A percentile compares a stretch with the other conserved stretches of the same genome.
Conservation (phyloP, 2,329 filamentous ascomycete species). For the Diaporthe longicolla region DNA sequence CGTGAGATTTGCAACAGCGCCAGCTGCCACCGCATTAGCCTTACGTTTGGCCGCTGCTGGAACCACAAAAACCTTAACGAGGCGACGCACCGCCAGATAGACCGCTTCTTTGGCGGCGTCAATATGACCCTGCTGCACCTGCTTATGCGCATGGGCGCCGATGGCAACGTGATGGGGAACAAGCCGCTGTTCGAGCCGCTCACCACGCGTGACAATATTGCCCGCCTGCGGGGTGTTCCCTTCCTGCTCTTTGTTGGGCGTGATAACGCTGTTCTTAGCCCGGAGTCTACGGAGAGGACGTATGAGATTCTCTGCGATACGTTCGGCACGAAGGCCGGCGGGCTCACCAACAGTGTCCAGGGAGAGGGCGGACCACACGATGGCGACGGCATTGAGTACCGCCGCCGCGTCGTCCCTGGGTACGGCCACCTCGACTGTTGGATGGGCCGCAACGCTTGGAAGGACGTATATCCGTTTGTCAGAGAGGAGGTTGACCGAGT, state of each 20-base stretch:
- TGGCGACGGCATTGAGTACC: constrained; percentile 59
- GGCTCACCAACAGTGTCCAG: constrained; percentile 23
- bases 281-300: constrained; percentile 66
- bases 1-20: constrained; percentile 73
- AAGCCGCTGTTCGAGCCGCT: constrained; percentile 62
- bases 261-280: constrained; percentile 70
- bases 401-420: constrained; percentile 65
- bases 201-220: constrained; percentile 64
- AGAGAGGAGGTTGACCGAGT: constrained; percentile 69
- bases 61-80: constrained; percentile 76
- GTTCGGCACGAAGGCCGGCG: constrained; percentile 58
- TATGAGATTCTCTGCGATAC: constrained; percentile 66
- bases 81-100: constrained; percentile 73
- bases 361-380: constrained; percentile 43
- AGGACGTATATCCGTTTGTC: constrained; percentile 71
- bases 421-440: constrained; percentile 75
- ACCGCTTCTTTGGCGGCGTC: constrained; percentile 73
- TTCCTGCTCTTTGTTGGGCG: constrained; percentile 69
- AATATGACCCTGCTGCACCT: constrained; percentile 71
- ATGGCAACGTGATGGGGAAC: constrained; percentile 67
- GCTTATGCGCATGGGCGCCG: constrained; percentile 69
- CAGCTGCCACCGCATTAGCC: constrained; percentile 71
- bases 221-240: constrained; percentile 65
- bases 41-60: constrained; percentile 76
- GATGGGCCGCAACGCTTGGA: constrained; percentile 72